These are phyloP conservation scores for Pelargonium cotyledonis DNA, from an alignment of 441 rosid species.

Conservation along the genomic window DNA sequence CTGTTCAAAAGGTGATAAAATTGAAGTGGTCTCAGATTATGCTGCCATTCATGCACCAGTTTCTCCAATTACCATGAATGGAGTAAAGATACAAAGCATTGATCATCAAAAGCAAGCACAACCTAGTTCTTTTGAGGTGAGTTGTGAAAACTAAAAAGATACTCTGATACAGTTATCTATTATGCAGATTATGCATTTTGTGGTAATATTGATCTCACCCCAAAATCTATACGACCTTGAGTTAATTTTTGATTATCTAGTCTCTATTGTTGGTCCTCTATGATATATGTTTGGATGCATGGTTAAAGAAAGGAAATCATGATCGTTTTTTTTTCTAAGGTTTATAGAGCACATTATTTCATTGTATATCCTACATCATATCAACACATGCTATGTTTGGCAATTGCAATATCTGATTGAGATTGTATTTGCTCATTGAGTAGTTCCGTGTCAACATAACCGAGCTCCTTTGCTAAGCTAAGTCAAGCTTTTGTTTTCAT, in stretches of 20 bases:
- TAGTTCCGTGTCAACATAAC: neutral
- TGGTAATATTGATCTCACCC: slow-evolving; percentile 1
- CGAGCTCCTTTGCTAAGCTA: neutral
- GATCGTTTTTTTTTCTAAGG: neutral
- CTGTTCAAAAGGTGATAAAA: slow-evolving; percentile 25
- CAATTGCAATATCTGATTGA: neutral
- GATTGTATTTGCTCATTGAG: neutral
- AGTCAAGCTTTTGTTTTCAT: neutral
- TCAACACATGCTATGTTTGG: neutral
- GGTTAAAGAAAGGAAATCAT: neutral
- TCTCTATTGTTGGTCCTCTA: neutral
- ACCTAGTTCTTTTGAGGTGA: slow-evolving; percentile 38
- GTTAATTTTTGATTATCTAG: neutral
- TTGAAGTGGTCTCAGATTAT: slow-evolving; percentile 30
- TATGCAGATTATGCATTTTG: slow-evolving; percentile 2
- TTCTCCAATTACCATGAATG: slow-evolving; percentile 28
- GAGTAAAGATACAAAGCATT: slow-evolving; percentile 30
- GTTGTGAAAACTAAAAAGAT: slow-evolving; percentile 13
- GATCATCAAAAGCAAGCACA: slow-evolving; percentile 28
- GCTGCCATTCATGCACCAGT: slow-evolving; percentile 32
- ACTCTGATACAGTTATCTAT: neutral
- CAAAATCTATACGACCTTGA: neutral
- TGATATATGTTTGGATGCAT: neutral
- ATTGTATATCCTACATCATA: neutral
- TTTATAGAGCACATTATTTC: neutral